Evolutionary conservation across 306 rosid species (phyloP).

Genomic region (Lithocarpus polystachyus): DNA sequence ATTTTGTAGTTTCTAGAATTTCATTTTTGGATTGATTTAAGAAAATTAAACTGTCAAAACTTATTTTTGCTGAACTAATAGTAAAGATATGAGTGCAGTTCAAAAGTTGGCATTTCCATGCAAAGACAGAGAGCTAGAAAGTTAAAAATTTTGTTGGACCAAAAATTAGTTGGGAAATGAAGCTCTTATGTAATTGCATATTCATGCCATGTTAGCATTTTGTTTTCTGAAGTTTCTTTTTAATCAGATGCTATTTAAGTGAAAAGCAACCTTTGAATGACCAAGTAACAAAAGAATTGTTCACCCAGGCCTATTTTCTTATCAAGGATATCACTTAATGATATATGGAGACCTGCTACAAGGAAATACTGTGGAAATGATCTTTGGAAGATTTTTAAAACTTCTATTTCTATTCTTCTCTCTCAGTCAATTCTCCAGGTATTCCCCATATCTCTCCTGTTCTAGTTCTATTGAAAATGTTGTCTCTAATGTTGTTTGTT

Average conservation of each 20-base stretch:
- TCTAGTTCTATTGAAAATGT: background rate
- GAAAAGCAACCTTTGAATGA: conserved; percentile 25
- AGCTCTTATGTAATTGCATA: conserved; percentile 10
- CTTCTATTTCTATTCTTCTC: conserved; percentile 80
- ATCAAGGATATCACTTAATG: conserved; percentile 87
- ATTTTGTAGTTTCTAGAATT: background rate
- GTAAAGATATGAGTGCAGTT: background rate
- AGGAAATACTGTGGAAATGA: conserved; percentile 69
- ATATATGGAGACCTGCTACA: conserved; percentile 93
- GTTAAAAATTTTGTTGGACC: background rate
- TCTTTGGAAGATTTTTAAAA: conserved; percentile 78
- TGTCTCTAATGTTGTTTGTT: background rate
- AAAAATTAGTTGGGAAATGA: background rate
- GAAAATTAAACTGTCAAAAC: background rate
- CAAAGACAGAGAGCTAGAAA: background rate
- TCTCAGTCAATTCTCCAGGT: conserved; percentile 91
- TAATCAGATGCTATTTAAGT: conserved; percentile 11
- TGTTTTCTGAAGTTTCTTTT: background rate
- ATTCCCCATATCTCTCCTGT: conserved; percentile 15
- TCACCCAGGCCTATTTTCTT: conserved; percentile 74
- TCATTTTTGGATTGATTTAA: background rate
- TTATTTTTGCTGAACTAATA: background rate
- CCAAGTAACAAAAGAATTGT: conserved; percentile 24
- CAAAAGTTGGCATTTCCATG: background rate
- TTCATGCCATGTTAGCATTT: conserved; percentile 1